Evolutionary conservation across 2,329 filamentous ascomycete genomes (phyloP), one percentile per base, ranked within the genome.

Genomic region (Cryphonectria parasitica): DNA sequence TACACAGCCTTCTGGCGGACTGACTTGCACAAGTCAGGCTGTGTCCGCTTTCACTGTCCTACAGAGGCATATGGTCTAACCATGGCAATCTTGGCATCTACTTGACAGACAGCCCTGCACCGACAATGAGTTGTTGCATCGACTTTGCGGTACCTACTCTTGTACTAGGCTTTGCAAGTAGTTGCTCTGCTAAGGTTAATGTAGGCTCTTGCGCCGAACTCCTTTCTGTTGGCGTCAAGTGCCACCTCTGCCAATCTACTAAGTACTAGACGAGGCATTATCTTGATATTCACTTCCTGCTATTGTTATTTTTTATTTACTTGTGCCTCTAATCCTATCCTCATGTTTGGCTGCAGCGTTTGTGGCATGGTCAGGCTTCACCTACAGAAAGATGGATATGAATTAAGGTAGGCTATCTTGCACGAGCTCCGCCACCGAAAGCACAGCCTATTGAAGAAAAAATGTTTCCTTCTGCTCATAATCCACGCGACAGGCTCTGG

Each of bases 1-100:
- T 79, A 80, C 45, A 76, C 70, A 2, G 80, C 80, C 68, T 82
- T 79, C 0, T 70, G 73, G 22, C 77, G 72, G 1, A 82, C 70
- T 13, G 22, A 74, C 75, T n/a, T 72, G 74, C 83, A 83, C 25
- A 69, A 22, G 71, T 71, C 64, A 78, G 76, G 66, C 83, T 76
- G 73, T 81, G 81, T 6, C 80, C 78, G 1, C 68, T 67, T 5
- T 71, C 72, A 1, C 63, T 65, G 43, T 74, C 66, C 71, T 81
- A 80, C 7, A 83, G 68, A 0, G 82, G 80, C 67, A 77, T 77
- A 25, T 76, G 72, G 8, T 76, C 75, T 5, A 76, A 77, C 45
- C 79, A 78, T 82, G 76, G 73, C 78, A 80, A 19, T 76, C 75
- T 41, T 81, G 75, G 67, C 82, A 65, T 82, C 76, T 19, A 74